Conservation (phyloP, 2,329 filamentous ascomycete genomes). For the Colletotrichum orchidophilum region DNA sequence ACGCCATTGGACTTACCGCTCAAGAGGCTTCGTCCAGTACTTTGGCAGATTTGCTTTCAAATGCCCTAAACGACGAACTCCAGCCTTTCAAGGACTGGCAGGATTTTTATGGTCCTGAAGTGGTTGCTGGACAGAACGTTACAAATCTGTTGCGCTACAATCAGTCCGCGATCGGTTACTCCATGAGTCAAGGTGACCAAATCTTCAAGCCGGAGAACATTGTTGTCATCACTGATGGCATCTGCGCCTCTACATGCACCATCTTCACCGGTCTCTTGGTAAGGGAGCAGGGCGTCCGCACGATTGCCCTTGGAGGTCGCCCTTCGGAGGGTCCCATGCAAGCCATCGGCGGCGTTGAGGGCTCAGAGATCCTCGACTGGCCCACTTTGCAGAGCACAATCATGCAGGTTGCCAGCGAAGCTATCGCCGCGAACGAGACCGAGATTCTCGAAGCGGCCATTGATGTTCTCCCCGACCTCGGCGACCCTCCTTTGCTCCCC, state of each 20-base stretch:
- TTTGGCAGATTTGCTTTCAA: slow-evolving; percentile 7
- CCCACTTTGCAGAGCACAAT: slow-evolving; percentile 34
- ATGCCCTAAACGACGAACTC: slow-evolving; percentile 38
- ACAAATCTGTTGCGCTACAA: slow-evolving; percentile 22
- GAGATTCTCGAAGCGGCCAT: background rate
- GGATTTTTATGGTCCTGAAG: slow-evolving; percentile 6
- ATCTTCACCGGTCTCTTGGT: slow-evolving; percentile 66
- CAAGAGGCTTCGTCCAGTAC: background rate
- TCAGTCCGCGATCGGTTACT: background rate
- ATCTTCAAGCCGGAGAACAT: slow-evolving; percentile 51
- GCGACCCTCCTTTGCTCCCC: slow-evolving; percentile 20
- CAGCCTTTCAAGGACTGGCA: slow-evolving; percentile 43
- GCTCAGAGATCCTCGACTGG: slow-evolving; percentile 50
- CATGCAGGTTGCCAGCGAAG: background rate
- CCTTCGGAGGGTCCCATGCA: slow-evolving; percentile 62
- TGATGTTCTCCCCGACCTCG: slow-evolving; percentile 9
- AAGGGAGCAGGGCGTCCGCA: slow-evolving; percentile 60
- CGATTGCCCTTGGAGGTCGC: slow-evolving; percentile 67
- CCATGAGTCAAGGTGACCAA: background rate
- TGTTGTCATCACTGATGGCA: slow-evolving; percentile 60
- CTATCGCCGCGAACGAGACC: slow-evolving; percentile 19
- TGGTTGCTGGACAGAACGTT: slow-evolving; percentile 18
- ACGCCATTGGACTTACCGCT: slow-evolving; percentile 26
- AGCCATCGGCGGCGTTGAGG: slow-evolving; percentile 67
- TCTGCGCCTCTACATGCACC: slow-evolving; percentile 69